phyloP scores from a whole-genome alignment of 1,284 basidiomycete species.

The Hypsizygus ulmarius region DNA sequence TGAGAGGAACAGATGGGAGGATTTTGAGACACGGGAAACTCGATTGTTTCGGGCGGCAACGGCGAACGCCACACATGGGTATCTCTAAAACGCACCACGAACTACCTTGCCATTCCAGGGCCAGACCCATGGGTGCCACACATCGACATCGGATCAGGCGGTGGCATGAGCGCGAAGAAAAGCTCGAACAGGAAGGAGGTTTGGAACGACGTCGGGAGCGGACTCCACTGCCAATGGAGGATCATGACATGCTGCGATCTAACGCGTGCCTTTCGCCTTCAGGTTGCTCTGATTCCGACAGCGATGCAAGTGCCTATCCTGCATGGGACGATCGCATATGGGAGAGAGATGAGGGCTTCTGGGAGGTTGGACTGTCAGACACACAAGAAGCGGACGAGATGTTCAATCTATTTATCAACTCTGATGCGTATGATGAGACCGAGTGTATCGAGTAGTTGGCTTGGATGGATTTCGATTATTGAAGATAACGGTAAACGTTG shows the following conservation, averaged over 20 bases:
- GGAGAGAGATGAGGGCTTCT: constrained; percentile 1
- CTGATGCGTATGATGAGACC: constrained; percentile 27
- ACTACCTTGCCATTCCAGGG: no score
- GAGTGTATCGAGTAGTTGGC: constrained; percentile 12
- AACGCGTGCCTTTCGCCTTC: constrained; percentile 11
- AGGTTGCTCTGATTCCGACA: constrained; percentile 2
- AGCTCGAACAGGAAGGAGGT: no score
- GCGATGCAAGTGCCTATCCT: not conserved
- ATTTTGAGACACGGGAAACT: constrained; percentile 7
- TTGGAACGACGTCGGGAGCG: no score
- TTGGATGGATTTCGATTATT: not conserved
- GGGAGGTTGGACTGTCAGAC: constrained; percentile 1
- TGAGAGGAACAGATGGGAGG: constrained; percentile 11
- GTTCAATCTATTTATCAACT: constrained; percentile 40
- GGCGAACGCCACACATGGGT: constrained; percentile 1
- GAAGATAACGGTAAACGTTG: constrained; percentile 1
- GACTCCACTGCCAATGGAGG: not conserved
- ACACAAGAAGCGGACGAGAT: constrained; percentile 28
- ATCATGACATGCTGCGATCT: not conserved
- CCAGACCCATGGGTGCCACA: no score
- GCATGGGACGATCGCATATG: not conserved
- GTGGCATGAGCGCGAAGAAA: no score
- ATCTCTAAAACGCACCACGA: not conserved
- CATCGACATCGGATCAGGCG: no score
- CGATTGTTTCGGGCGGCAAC: not conserved